phyloP scores from a whole-genome alignment of 2,329 filamentous ascomycete species.

The Trichoderma sp. region DNA sequence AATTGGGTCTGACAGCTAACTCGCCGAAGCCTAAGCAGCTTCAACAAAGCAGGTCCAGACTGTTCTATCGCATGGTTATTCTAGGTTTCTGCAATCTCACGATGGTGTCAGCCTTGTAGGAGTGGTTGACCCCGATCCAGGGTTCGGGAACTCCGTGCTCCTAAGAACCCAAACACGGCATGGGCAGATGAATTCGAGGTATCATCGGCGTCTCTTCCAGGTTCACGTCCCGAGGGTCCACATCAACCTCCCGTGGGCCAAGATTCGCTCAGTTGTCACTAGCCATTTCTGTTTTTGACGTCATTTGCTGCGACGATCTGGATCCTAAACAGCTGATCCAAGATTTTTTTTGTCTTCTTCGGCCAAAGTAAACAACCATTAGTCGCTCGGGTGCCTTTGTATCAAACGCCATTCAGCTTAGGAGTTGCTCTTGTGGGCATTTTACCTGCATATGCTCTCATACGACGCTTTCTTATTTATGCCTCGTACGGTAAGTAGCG shows the following conservation, averaged over 20 bases:
- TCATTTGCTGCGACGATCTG: neutral
- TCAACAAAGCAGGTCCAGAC: neutral
- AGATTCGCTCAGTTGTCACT: neutral
- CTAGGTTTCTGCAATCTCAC: slow-evolving; percentile 2
- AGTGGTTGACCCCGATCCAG: neutral
- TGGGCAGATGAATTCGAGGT: neutral
- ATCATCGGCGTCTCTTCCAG: neutral
- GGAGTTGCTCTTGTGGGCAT: neutral
- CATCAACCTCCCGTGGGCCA: neutral
- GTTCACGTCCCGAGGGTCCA: neutral
- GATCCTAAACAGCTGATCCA: neutral
- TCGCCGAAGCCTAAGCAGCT: neutral
- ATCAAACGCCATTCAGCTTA: neutral
- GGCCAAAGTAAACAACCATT: neutral
- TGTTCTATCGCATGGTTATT: slow-evolving; percentile 3
- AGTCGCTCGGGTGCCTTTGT: neutral
- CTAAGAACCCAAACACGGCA: neutral
- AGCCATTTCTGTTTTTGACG: neutral
- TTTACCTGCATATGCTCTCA: neutral
- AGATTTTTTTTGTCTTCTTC: neutral
- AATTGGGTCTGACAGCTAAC: neutral
- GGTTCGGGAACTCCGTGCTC: neutral
- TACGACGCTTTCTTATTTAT: neutral
- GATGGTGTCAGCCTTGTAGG: slow-evolving; percentile 6
- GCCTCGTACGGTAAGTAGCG: neutral